Percentiles rank a stretch among this genome's conserved stretches.
Conservation (phyloP, 257 asterid species). For the Fraxinus pennsylvanica region DNA sequence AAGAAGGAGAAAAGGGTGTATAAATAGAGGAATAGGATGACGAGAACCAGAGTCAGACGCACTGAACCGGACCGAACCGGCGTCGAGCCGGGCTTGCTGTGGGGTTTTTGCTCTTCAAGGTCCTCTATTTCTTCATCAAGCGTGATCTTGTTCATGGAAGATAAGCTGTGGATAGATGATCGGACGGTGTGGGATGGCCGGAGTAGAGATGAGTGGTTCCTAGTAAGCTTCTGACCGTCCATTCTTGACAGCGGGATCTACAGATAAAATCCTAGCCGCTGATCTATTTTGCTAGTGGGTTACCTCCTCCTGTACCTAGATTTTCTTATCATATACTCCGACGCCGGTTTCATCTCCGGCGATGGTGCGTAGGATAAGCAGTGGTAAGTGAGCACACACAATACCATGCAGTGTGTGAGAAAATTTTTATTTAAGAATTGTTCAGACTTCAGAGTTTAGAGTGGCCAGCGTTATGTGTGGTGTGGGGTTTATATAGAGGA, state of each 20-base stretch:
- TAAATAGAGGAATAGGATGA: conserved; percentile 33
- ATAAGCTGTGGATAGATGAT: conserved; percentile 81
- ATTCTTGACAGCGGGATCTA: conserved; percentile 35
- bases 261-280: neutral
- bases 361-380: conserved; percentile 36
- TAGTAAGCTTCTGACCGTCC: conserved; percentile 84
- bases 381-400: conserved; percentile 24
- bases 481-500: too few species aligned
- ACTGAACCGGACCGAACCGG: conserved; percentile 36
- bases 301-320: conserved; percentile 53
- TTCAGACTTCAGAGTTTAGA: conserved; percentile 7
- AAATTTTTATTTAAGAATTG: conserved; percentile 19
- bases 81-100: conserved; percentile 46
- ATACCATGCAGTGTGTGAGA: neutral
- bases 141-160: conserved; percentile 67
- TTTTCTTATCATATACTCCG: conserved; percentile 42
- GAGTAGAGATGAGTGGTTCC: conserved; percentile 87
- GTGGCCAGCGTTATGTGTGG: conserved; percentile 36
- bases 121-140: conserved; percentile 49
- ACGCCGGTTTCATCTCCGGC: conserved; percentile 66
- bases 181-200: conserved; percentile 82
- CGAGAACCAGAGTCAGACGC: conserved; percentile 44
- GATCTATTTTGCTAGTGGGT: conserved; percentile 24
- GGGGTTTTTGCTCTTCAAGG: conserved; percentile 94
- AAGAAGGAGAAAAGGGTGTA: conserved; percentile 54